A percentile compares a stretch with the other conserved stretches of the same genome.
These are phyloP conservation scores for Wallemia ichthyophaga DNA, from an alignment of 1,284 basidiomycete genomes.

Conservation along the genomic window DNA sequence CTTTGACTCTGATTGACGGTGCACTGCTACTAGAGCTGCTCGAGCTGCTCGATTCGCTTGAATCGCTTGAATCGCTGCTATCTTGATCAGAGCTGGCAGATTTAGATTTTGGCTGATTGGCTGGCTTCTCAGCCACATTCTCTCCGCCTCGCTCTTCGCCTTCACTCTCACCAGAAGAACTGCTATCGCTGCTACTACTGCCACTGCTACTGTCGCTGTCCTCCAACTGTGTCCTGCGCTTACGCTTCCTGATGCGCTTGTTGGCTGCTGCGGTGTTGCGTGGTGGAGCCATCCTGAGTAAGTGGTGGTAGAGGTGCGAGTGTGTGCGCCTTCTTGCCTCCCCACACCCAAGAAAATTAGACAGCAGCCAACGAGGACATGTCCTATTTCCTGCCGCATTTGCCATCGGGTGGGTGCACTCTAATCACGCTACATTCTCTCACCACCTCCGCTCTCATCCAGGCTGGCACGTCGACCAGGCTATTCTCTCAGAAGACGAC, in stretches of 20 bases:
- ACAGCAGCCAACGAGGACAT: slow-evolving; percentile 10
- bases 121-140: no score
- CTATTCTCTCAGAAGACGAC: slow-evolving; percentile 91
- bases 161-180: not conserved
- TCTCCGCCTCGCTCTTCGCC: not conserved
- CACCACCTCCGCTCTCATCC: not conserved
- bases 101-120: not conserved
- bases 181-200: not conserved
- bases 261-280: not conserved
- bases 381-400: slow-evolving; percentile 46
- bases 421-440: not conserved
- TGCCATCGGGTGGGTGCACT: slow-evolving; percentile 37
- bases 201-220: not conserved
- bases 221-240: not conserved
- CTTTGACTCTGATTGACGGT: not conserved
- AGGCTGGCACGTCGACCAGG: slow-evolving; percentile 78
- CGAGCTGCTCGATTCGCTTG: not conserved
- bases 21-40: not conserved
- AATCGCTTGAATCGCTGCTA: not conserved
- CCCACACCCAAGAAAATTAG: not conserved
- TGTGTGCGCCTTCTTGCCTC: not conserved
- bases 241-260: not conserved
- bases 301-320: not conserved
- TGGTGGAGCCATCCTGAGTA: not conserved
- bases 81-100: not conserved